Conservation (phyloP, 176 grass and related monocot species). For the Musa acuminata region DNA sequence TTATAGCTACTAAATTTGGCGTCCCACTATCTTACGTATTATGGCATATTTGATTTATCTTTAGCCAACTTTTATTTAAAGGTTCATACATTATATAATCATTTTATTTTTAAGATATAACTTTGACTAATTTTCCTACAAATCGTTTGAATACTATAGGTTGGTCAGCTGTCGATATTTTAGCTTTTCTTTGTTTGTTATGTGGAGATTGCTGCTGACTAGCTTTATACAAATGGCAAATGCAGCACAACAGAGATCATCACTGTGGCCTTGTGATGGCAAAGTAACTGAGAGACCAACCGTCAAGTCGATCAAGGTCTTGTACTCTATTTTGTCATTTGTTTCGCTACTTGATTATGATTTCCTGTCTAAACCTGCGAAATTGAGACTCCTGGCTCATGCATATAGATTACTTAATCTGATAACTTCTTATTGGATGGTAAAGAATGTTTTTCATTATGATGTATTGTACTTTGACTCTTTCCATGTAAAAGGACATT, state of each 20-base stretch:
- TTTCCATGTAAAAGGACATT: not conserved
- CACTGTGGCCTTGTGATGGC: not conserved
- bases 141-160: not conserved
- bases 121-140: not conserved
- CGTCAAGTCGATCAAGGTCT: not conserved
- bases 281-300: not conserved
- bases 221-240: not conserved
- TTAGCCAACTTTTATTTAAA: no score
- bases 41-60: no score
- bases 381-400: not conserved
- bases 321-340: not conserved
- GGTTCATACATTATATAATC: not conserved
- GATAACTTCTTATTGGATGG: not conserved
- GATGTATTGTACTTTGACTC: not conserved
- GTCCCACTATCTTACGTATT: no score
- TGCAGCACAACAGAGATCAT: not conserved
- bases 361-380: not conserved
- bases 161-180: not conserved
- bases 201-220: not conserved
- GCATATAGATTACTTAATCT: not conserved
- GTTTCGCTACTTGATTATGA: not conserved
- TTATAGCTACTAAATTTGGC: no score
- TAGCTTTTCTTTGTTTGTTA: not conserved
- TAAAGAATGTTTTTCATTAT: not conserved
- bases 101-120: not conserved